Percentiles rank a stretch among this genome's conserved stretches.
Conservation (phyloP, 1,284 basidiomycete genomes). For the Ceratobasidium sp. region DNA sequence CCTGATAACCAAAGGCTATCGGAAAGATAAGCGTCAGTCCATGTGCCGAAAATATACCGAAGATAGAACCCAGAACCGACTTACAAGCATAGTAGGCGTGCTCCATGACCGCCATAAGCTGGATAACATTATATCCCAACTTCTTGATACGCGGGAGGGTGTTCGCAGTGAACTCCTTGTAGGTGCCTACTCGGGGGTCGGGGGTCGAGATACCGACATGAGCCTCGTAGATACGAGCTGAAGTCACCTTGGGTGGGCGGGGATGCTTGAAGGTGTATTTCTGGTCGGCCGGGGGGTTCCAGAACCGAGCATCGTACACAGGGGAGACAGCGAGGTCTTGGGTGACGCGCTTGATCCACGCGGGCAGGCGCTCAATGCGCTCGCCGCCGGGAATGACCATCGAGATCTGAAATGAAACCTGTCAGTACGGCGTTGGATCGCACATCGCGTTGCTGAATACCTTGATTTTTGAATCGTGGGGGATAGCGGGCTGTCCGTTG, state of each 20-base stretch:
- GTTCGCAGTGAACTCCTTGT: conserved; percentile 92
- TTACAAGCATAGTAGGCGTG: conserved; percentile 97
- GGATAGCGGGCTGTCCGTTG: conserved; percentile 80
- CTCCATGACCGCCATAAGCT: conserved; percentile 98
- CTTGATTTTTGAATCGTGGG: conserved; percentile 95
- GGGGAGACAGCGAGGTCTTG: conserved; percentile 91
- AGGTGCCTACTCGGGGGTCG: conserved; percentile 88
- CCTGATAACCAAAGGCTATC: conserved; percentile 94
- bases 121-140: conserved; percentile 95
- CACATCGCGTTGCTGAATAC: conserved; percentile 52
- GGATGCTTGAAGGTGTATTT: conserved; percentile 85
- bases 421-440: conserved; percentile 3
- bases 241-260: conserved; percentile 71
- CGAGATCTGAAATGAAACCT: conserved; percentile 66
- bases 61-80: conserved; percentile 47
- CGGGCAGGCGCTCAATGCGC: conserved; percentile 89
- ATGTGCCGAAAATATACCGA: conserved; percentile 18
- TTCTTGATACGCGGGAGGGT: conserved; percentile 87
- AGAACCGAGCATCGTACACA: conserved; percentile 96
- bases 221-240: conserved; percentile 92
- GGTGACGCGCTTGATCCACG: conserved; percentile 95
- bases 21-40: conserved; percentile 27
- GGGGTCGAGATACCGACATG: conserved; percentile 96
- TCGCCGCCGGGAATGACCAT: conserved; percentile 79
- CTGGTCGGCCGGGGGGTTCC: conserved; percentile 84